Base-by-base conservation (phyloP, 2,329 filamentous ascomycete genomes). In the Ceratocystiopsis sp. region DNA sequence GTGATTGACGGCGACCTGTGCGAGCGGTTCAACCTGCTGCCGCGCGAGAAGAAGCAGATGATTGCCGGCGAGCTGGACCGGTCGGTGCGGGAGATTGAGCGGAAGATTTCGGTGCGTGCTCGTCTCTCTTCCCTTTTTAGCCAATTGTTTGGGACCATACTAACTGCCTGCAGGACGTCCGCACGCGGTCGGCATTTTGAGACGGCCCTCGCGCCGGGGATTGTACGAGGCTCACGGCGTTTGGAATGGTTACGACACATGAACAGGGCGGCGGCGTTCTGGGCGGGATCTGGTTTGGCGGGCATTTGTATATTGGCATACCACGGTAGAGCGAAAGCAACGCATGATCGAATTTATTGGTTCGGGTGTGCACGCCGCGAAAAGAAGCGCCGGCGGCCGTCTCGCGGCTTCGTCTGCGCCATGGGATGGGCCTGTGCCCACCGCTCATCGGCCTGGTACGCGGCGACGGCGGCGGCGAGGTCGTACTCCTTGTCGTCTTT, bases 1-100 rank as follows among this genome's bases (percentile, higher is more conserved):
- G 78, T 93, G 25, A 94, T 99, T 54, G 91, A 99, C 61, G 91
- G 91, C 25, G 91, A 99, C 62, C 67, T 99, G 36, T 94, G 91
- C 54, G 91, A 99, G 67, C 75, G 86, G 52, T 98, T 85, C 61
- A 75, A 85, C 46, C 64, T 91, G 46, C 67, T 98, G 47, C 72
- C 81, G 21, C 81, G 79, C 52, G 89, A 95, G 54, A 87, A 84
- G 67, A 94, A 95, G 69, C 78, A 85, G 61, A 86, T 87, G 75
- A 93, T 98, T 65, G 89, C 89, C 2, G 86, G 74, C 41, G 89
- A 96, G 61, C 62, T 96, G 52, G 91, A 96, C 61, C 78, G 91
- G 46, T 89, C 84, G 37, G 78, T 95, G 44, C 67, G 85, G 53
- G 84, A 96, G 62, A 91, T 98, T 55, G 93, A 98, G 68, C 78